A percentile compares a stretch with the other conserved stretches of the same genome.
phyloP scores from a whole-genome alignment of 371 early-diverging fungal species.

The Apophysomyces variabilis region DNA sequence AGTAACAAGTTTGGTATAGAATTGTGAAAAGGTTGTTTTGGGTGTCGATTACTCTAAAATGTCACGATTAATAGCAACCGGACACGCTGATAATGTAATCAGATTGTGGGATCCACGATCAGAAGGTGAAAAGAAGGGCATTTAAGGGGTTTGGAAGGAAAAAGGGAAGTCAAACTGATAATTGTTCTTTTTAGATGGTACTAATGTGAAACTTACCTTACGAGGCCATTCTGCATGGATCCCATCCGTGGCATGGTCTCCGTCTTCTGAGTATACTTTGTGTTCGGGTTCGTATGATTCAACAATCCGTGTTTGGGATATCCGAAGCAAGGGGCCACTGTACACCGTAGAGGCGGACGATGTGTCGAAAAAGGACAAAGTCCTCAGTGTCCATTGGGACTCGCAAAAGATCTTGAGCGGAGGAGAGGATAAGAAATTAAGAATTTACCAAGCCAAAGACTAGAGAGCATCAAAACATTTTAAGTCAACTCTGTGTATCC shows the following conservation, averaged over 20 bases:
- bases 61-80: slow-evolving; percentile 81
- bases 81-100: slow-evolving; percentile 81
- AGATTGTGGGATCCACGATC: slow-evolving; percentile 91
- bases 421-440: slow-evolving; percentile 84
- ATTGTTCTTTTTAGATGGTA: slow-evolving; percentile 50
- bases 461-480: slow-evolving; percentile 1
- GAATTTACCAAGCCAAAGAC: slow-evolving; percentile 66
- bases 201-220: slow-evolving; percentile 80
- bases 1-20: slow-evolving; percentile 42
- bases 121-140: slow-evolving; percentile 48
- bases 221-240: slow-evolving; percentile 84
- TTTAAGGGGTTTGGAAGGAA: too few species aligned
- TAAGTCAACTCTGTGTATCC: not conserved
- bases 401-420: slow-evolving; percentile 75
- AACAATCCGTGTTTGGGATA: slow-evolving; percentile 93
- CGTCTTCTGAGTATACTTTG: slow-evolving; percentile 72
- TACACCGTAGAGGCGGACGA: slow-evolving; percentile 63
- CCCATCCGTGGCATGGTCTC: slow-evolving; percentile 85
- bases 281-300: slow-evolving; percentile 88
- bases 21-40: slow-evolving; percentile 86
- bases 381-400: slow-evolving; percentile 83
- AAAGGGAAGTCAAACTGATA: too few species aligned
- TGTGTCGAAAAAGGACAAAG: slow-evolving; percentile 62
- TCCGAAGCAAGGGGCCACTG: slow-evolving; percentile 81
- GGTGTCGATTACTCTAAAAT: slow-evolving; percentile 73